Percentiles rank a stretch among this genome's conserved stretches.
phyloP scores from a whole-genome alignment of 2,329 filamentous ascomycete species.

The Aureobasidium melanogenum region DNA sequence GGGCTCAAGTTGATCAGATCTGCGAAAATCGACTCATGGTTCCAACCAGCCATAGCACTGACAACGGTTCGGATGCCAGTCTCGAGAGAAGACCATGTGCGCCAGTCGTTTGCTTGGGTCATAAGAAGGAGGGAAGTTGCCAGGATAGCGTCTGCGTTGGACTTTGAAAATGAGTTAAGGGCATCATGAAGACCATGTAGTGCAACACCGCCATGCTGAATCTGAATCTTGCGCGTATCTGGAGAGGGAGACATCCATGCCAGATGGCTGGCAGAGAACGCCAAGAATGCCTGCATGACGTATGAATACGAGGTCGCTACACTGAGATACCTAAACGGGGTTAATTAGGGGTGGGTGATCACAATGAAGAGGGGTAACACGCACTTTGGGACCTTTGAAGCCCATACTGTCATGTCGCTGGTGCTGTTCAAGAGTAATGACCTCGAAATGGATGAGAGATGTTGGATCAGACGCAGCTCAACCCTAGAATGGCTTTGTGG shows the following conservation, averaged over 20 bases:
- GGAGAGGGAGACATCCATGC: slow-evolving; percentile 81
- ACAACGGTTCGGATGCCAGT: slow-evolving; percentile 86
- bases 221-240: slow-evolving; percentile 78
- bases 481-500: slow-evolving; percentile 65
- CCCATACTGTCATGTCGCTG: slow-evolving; percentile 84
- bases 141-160: slow-evolving; percentile 83
- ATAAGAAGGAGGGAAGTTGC: slow-evolving; percentile 86
- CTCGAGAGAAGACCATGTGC: slow-evolving; percentile 86
- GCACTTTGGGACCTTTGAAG: slow-evolving; percentile 84
- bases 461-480: slow-evolving; percentile 82
- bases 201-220: slow-evolving; percentile 78
- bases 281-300: slow-evolving; percentile 88
- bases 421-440: slow-evolving; percentile 61
- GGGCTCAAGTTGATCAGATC: slow-evolving; percentile 54
- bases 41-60: slow-evolving; percentile 84
- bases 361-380: slow-evolving; percentile 28
- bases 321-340: slow-evolving; percentile 58
- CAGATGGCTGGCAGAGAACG: slow-evolving; percentile 90
- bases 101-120: slow-evolving; percentile 95
- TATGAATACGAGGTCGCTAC: slow-evolving; percentile 75
- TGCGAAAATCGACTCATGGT: slow-evolving; percentile 77
- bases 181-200: slow-evolving; percentile 82
- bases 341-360: slow-evolving; percentile 1
- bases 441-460: slow-evolving; percentile 78
- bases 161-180: slow-evolving; percentile 72